A percentile compares a stretch with the other conserved stretches of the same genome.
These are phyloP conservation scores for Phanerochaete carnosa DNA, from an alignment of 768 basidiomycete genomes.

Conservation along the genomic window DNA sequence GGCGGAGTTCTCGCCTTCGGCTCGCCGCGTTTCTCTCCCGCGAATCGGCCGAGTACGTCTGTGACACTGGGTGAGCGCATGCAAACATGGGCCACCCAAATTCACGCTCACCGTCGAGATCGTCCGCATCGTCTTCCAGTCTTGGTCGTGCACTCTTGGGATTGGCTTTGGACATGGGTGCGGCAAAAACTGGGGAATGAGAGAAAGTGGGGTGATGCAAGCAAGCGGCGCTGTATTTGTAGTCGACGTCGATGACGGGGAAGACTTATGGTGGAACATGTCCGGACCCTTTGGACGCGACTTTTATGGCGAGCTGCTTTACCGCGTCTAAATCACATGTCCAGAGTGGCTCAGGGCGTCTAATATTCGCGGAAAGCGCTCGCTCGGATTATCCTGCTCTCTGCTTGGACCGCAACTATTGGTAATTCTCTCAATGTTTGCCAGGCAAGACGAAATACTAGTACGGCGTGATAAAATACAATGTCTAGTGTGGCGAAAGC, in stretches of 20 bases:
- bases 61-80: not conserved
- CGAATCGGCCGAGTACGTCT: constrained; percentile 52
- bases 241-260: not conserved
- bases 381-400: too few relatives aligned
- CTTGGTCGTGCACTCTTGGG: not conserved
- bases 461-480: too few relatives aligned
- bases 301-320: not conserved
- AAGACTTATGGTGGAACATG: not conserved
- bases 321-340: constrained; percentile 5
- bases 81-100: not conserved
- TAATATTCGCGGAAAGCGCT: too few relatives aligned
- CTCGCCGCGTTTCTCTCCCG: not conserved
- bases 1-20: constrained; percentile 12
- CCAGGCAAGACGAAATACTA: too few relatives aligned
- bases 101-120: constrained; percentile 51
- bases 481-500: too few relatives aligned
- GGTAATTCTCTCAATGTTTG: too few relatives aligned
- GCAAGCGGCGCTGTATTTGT: too few relatives aligned
- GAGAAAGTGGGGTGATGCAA: too few relatives aligned
- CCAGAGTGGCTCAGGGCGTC: not conserved
- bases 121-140: constrained; percentile 60
- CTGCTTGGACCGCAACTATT: too few relatives aligned
- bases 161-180: constrained; percentile 5
- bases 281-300: not conserved
- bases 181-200: too few relatives aligned